Evolutionary conservation across 805 yeast species (phyloP), one percentile per base, ranked within the genome.

Genomic region (Wickerhamiella qilinensis): DNA sequence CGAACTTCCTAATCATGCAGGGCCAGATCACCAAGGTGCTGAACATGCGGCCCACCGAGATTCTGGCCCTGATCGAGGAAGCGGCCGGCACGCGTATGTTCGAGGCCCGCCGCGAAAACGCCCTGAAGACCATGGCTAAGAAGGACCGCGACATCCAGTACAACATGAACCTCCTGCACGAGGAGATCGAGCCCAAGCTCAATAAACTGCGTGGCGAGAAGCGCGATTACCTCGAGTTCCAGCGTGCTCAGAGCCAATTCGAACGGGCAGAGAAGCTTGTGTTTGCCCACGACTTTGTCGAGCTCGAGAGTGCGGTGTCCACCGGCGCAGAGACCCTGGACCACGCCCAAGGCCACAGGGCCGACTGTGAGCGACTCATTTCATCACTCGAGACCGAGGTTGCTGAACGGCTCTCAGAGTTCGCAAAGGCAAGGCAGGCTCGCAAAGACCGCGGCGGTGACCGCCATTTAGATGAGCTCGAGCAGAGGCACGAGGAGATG

Each of bases 81-180:
- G 98, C 98, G 0, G 94, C 98, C 0, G 98, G 99, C 4, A 91
- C 98, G 0, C 75, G 88, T 46, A 82, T 88, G 68, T 91, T 83
- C 53, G 97, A 91, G 57, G 94, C 85, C 44, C 73, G 95, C 46
- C 76, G 88, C 50, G 93, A 81, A 42, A 82, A 81, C 54, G 95
- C 97, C 0, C 79, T 83, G 50, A 77, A 81, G 53, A 83, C 94
- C 2, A 84, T 91, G 84, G 70, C 77, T 1, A 86, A 85, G 59
- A 88, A 88, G 52, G 94, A 91, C 49, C 69, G 79, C 14, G 86
- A 86, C 51, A 66, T 91, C 37, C 71, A 67, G 27, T 93, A 83
- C 53, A 86, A 85, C 38, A 68, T 80, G 47, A 67, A 69, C 22
- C 58, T 86, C 33, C 63, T 88, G 40, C 63, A 64, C 15, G 95